phyloP scores from a whole-genome alignment of 2,329 filamentous ascomycete species.

The Cadophora luteo-olivacea region DNA sequence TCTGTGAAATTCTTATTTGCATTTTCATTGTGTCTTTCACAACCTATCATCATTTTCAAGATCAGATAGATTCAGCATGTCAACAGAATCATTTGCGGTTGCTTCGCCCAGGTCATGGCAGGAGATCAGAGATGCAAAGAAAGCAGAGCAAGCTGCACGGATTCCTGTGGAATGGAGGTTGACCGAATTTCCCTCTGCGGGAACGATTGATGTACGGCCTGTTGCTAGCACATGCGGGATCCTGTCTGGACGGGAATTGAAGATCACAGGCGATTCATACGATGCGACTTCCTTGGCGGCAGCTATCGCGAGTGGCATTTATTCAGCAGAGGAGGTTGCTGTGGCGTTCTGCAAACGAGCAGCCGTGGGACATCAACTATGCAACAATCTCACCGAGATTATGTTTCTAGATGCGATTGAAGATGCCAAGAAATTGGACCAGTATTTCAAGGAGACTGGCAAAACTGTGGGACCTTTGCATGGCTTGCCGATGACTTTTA shows the following conservation, averaged over 20 bases:
- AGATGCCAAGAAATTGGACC: slow-evolving; percentile 52
- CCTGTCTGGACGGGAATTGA: slow-evolving; percentile 30
- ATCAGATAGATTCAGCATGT: neutral
- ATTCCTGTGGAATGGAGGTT: slow-evolving; percentile 34
- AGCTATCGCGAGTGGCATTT: slow-evolving; percentile 28
- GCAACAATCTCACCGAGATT: slow-evolving; percentile 52
- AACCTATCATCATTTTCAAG: neutral
- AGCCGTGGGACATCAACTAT: slow-evolving; percentile 53
- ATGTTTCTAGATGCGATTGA: slow-evolving; percentile 48
- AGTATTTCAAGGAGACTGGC: slow-evolving; percentile 47
- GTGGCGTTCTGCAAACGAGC: slow-evolving; percentile 55
- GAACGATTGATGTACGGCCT: slow-evolving; percentile 29
- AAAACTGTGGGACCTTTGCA: slow-evolving; percentile 35
- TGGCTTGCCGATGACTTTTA: slow-evolving; percentile 27
- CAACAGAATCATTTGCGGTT: neutral
- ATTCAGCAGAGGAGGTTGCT: slow-evolving; percentile 45
- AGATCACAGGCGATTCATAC: slow-evolving; percentile 32
- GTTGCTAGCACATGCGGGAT: slow-evolving; percentile 27
- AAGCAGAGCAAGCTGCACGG: slow-evolving; percentile 30
- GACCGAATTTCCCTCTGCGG: slow-evolving; percentile 16
- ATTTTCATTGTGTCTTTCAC: neutral
- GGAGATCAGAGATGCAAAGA: slow-evolving; percentile 32
- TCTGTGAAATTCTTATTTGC: neutral
- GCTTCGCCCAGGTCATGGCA: slow-evolving; percentile 26
- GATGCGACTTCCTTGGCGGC: slow-evolving; percentile 34